Percentiles rank a stretch among this genome's conserved stretches.
These are phyloP conservation scores for Aspergillus coremiiformis DNA, from an alignment of 495 filamentous ascomycete species.

Conservation along the genomic window DNA sequence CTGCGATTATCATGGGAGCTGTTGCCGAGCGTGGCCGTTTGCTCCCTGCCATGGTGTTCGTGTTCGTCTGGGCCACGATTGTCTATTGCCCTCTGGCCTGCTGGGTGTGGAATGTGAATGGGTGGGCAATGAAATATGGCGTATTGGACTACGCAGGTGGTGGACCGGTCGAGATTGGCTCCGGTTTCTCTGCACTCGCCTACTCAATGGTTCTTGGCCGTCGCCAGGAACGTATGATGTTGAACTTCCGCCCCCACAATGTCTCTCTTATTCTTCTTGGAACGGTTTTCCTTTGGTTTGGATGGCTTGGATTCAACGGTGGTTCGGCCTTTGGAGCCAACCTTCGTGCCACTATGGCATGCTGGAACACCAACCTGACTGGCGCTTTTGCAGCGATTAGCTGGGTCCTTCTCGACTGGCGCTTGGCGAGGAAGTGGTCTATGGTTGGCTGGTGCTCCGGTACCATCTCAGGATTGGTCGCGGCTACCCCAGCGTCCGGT, in stretches of 20 bases:
- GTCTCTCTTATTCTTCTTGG: constrained; percentile 95
- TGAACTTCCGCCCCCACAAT: constrained; percentile 93
- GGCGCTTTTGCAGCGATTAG: constrained; percentile 81
- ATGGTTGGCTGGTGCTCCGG: constrained; percentile 99
- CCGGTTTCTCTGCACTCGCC: constrained; percentile 84
- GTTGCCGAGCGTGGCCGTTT: constrained; percentile 92
- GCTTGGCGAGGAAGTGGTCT: constrained; percentile 94
- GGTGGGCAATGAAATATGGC: constrained; percentile 88
- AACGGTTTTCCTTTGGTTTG: constrained; percentile 94
- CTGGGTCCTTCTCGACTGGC: constrained; percentile 91
- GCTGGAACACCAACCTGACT: constrained; percentile 93
- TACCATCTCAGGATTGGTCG: constrained; percentile 81
- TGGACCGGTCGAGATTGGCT: constrained; percentile 95
- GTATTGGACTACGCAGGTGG: constrained; percentile 96
- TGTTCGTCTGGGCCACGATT: constrained; percentile 91
- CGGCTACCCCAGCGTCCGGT: constrained; percentile 82
- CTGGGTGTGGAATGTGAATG: constrained; percentile 93
- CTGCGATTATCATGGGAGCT: constrained; percentile 85
- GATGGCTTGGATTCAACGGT: constrained; percentile 98
- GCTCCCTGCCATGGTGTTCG: constrained; percentile 90
- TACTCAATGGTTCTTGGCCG: constrained; percentile 94
- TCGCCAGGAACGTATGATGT: constrained; percentile 98
- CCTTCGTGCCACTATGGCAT: constrained; percentile 89
- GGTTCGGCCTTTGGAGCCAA: constrained; percentile 96
- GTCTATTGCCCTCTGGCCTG: constrained; percentile 95